Percentiles rank a stretch among this genome's conserved stretches.
These are phyloP conservation scores for Rhynchosporium secalis DNA, from an alignment of 2,329 filamentous ascomycete species.

Conservation along the genomic window DNA sequence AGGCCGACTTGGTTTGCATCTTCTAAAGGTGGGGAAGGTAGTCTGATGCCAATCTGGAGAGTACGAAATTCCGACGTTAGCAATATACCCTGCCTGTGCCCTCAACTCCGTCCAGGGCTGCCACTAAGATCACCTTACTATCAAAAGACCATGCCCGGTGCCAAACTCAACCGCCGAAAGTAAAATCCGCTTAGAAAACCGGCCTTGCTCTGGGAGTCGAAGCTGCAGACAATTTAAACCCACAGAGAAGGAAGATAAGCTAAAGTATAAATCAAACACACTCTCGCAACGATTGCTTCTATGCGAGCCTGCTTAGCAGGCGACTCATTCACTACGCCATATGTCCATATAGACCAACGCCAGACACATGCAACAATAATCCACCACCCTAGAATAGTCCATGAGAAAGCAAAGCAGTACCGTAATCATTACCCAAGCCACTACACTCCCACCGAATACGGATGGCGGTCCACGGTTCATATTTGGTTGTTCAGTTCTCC, in stretches of 20 bases:
- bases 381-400: slow-evolving; percentile 24
- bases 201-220: neutral
- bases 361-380: slow-evolving; percentile 28
- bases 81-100: too few relatives aligned
- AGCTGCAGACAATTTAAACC: too few relatives aligned
- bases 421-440: slow-evolving; percentile 19
- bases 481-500: slow-evolving; percentile 25
- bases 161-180: too few relatives aligned
- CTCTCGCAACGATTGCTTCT: slow-evolving; percentile 23
- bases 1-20: too few relatives aligned
- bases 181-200: neutral
- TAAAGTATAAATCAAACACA: neutral
- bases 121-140: too few relatives aligned
- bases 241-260: neutral
- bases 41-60: too few relatives aligned
- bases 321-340: slow-evolving; percentile 23
- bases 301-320: slow-evolving; percentile 22
- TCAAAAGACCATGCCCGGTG: too few relatives aligned
- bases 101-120: too few relatives aligned
- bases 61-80: too few relatives aligned
- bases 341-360: slow-evolving; percentile 28
- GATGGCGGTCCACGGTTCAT: slow-evolving; percentile 7
- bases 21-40: too few relatives aligned
- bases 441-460: slow-evolving; percentile 2
- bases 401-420: slow-evolving; percentile 22